Evolutionary conservation across 2,329 filamentous ascomycete genomes (phyloP).

Genomic region (Plenodomus biglobosus): DNA sequence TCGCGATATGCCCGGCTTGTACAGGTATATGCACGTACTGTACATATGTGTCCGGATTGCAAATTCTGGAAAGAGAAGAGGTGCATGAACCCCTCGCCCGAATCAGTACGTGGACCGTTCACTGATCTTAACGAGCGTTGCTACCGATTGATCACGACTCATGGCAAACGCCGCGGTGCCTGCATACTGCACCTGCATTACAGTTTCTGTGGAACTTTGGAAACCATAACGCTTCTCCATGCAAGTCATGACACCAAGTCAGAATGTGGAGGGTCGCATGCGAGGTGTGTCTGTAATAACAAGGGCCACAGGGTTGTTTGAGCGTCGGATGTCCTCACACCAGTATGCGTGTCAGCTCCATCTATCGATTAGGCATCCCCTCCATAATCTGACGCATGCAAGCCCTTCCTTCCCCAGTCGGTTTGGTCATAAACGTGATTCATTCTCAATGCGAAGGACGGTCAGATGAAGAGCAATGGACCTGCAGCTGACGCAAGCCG

Average conservation of each 20-base stretch:
- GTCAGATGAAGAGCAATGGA: conserved; percentile 12
- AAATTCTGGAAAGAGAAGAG: neutral
- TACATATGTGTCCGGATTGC: neutral
- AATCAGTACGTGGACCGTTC: neutral
- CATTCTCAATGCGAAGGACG: conserved; percentile 21
- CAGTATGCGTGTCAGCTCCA: too few relatives aligned
- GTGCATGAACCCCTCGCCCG: conserved; percentile 1
- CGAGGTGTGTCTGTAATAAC: too few relatives aligned
- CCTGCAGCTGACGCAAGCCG: conserved; percentile 32
- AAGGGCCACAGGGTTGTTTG: too few relatives aligned
- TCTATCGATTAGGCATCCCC: too few relatives aligned
- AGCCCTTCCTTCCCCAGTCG: conserved; percentile 1
- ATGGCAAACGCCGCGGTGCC: neutral
- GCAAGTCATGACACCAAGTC: neutral
- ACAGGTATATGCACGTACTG: too few relatives aligned
- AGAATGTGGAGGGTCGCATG: neutral
- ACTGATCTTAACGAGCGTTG: neutral
- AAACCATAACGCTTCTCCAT: neutral
- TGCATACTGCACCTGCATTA: neutral
- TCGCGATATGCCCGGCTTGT: conserved; percentile 1
- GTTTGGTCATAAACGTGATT: conserved; percentile 17
- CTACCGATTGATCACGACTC: neutral
- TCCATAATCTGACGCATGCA: conserved; percentile 2
- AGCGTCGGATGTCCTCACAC: too few relatives aligned
- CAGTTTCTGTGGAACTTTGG: neutral